These are phyloP conservation scores for Ceratocystis alfenasii DNA, from an alignment of 2,329 filamentous ascomycete genomes.

Conservation along the genomic window DNA sequence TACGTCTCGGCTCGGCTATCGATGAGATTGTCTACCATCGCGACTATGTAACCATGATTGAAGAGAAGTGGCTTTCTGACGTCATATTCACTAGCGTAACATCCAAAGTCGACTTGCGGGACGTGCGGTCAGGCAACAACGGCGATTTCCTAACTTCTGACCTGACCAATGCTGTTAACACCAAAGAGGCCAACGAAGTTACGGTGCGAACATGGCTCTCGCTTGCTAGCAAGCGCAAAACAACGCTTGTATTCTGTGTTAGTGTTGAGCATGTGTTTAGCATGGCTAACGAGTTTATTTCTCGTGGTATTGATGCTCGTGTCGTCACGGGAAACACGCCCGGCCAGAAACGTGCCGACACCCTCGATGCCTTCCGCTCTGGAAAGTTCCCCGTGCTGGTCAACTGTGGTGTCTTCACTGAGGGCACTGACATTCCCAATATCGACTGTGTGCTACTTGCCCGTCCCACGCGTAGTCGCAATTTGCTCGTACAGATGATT, in stretches of 20 bases:
- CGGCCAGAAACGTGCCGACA: conserved; percentile 52
- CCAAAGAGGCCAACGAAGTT: conserved; percentile 64
- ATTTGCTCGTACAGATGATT: conserved; percentile 94
- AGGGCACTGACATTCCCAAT: conserved; percentile 95
- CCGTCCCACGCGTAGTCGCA: conserved; percentile 81
- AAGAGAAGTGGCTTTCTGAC: conserved; percentile 81
- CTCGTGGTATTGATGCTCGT: conserved; percentile 66
- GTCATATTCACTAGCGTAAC: conserved; percentile 90
- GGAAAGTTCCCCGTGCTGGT: conserved; percentile 68
- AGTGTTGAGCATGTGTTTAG: conserved; percentile 70
- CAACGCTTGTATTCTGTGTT: conserved; percentile 88
- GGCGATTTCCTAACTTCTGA: conserved; percentile 72
- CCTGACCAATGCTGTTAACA: conserved; percentile 78
- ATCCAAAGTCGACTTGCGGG: conserved; percentile 66
- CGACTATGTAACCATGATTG: conserved; percentile 55
- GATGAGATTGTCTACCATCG: conserved; percentile 96
- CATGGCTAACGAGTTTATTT: conserved; percentile 64
- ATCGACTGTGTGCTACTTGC: conserved; percentile 87
- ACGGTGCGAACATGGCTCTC: conserved; percentile 77
- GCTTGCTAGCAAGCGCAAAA: conserved; percentile 60
- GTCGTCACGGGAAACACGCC: conserved; percentile 78
- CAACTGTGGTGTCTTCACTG: conserved; percentile 93
- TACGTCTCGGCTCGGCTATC: conserved; percentile 70
- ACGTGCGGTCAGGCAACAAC: conserved; percentile 38
- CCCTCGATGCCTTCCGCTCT: conserved; percentile 62